Conservation (phyloP, 1,139 yeast genomes). For the Keqinozyma sinolaborantium region DNA sequence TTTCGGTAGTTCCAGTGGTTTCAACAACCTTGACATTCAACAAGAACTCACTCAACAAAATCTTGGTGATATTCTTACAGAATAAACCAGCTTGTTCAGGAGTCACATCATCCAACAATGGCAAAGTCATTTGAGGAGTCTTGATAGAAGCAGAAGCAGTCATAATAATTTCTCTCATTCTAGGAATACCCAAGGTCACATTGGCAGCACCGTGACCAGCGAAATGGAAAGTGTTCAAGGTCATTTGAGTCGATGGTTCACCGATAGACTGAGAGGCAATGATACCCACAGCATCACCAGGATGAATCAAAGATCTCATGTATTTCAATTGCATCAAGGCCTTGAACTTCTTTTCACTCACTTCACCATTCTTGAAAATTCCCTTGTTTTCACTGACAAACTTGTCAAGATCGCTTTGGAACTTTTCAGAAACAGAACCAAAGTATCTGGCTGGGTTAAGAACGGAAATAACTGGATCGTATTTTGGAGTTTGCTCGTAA, state of each 20-base stretch:
- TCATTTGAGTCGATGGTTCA: slow-evolving; percentile 99
- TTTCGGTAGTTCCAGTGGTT: slow-evolving; percentile 62
- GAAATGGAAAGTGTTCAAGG: slow-evolving; percentile 97
- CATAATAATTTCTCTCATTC: slow-evolving; percentile 99
- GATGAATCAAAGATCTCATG: slow-evolving; percentile 91
- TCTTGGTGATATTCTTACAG: slow-evolving; percentile 86
- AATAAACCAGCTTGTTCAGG: slow-evolving; percentile 90
- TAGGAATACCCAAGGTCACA: slow-evolving; percentile 98
- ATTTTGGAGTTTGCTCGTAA: slow-evolving; percentile 59
- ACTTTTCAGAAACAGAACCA: slow-evolving; percentile 91
- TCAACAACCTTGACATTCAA: slow-evolving; percentile 85
- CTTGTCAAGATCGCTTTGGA: slow-evolving; percentile 74
- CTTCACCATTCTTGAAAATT: slow-evolving; percentile 52
- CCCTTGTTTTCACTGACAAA: slow-evolving; percentile 56
- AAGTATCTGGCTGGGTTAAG: slow-evolving; percentile 85
- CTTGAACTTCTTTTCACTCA: slow-evolving; percentile 84
- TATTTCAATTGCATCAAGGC: slow-evolving; percentile 97
- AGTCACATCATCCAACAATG: slow-evolving; percentile 70
- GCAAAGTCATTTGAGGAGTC: slow-evolving; percentile 98
- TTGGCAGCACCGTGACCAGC: slow-evolving; percentile 99
- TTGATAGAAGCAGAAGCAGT: slow-evolving; percentile 93
- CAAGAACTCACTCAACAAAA: slow-evolving; percentile 82
- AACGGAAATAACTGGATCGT: slow-evolving; percentile 85
- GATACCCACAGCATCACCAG: slow-evolving; percentile 98
- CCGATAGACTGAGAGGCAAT: slow-evolving; percentile 98